Conservation (phyloP, 257 asterid genomes). For the Nicotiana undulata region DNA sequence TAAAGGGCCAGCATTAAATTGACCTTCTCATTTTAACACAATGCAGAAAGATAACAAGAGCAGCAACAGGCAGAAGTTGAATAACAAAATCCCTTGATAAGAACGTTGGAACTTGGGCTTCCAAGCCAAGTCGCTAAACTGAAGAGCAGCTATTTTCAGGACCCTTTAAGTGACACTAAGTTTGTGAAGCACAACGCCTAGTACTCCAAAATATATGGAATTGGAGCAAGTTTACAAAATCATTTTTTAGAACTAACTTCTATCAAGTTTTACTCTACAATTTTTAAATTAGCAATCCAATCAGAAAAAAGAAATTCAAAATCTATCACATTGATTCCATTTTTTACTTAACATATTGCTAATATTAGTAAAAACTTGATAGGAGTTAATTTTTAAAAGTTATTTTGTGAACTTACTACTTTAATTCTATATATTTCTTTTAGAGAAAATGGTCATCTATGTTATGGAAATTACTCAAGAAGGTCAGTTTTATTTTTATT, state of each 20-base stretch:
- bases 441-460: too few species aligned
- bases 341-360: background rate
- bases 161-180: background rate
- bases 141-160: background rate
- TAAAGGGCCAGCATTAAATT: background rate
- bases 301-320: background rate
- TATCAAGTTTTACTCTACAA: background rate
- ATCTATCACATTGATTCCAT: background rate
- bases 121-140: background rate
- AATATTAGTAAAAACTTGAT: background rate
- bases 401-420: background rate
- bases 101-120: background rate
- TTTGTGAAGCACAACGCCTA: background rate
- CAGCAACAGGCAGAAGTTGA: background rate
- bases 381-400: background rate
- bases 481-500: too few species aligned
- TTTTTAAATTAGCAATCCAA: background rate
- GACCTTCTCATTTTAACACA: background rate
- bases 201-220: background rate
- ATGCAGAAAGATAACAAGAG: background rate
- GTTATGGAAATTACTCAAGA: too few species aligned
- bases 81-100: background rate
- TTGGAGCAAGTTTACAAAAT: background rate
- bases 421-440: background rate
- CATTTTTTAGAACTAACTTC: background rate